Conservation (phyloP, 2,329 filamentous ascomycete species). For the Ophiosphaerella narmari region DNA sequence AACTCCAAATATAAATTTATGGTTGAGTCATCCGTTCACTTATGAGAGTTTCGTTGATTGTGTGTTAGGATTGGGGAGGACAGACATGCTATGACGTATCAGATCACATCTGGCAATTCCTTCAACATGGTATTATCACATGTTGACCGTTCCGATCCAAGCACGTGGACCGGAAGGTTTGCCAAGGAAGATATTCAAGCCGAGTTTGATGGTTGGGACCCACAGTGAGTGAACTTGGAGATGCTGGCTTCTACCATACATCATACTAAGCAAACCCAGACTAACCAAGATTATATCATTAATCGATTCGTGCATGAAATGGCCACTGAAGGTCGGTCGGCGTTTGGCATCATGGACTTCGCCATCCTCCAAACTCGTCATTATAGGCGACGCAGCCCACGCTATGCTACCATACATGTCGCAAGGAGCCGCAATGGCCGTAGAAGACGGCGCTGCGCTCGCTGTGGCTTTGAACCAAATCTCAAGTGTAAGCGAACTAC, state of each 20-base stretch:
- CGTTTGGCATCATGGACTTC: conserved; percentile 18
- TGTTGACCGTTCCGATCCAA: conserved; percentile 62
- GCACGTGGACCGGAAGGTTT: conserved; percentile 56
- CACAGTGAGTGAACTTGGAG: conserved; percentile 45
- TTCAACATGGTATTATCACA: conserved; percentile 68
- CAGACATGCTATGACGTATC: conserved; percentile 54
- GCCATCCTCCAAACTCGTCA: conserved; percentile 15
- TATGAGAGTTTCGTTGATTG: neutral
- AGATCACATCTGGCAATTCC: conserved; percentile 57
- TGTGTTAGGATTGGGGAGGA: conserved; percentile 48
- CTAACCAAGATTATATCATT: conserved; percentile 37
- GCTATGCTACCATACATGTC: conserved; percentile 33
- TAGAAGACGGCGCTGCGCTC: conserved; percentile 70
- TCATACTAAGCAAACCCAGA: conserved; percentile 5
- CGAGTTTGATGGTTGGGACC: conserved; percentile 67
- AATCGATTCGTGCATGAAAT: conserved; percentile 25
- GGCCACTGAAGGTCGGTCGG: conserved; percentile 25
- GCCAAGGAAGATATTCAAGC: conserved; percentile 63
- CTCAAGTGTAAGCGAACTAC: conserved; percentile 27
- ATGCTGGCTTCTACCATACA: neutral
- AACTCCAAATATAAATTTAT: conserved; percentile 20
- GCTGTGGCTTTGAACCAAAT: conserved; percentile 50
- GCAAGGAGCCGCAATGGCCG: conserved; percentile 63
- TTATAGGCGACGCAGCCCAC: conserved; percentile 31
- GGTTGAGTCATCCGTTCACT: conserved; percentile 6